These are phyloP conservation scores for Brasilioporus rufonigricans DNA, from an alignment of 768 basidiomycete genomes.

Conservation along the genomic window DNA sequence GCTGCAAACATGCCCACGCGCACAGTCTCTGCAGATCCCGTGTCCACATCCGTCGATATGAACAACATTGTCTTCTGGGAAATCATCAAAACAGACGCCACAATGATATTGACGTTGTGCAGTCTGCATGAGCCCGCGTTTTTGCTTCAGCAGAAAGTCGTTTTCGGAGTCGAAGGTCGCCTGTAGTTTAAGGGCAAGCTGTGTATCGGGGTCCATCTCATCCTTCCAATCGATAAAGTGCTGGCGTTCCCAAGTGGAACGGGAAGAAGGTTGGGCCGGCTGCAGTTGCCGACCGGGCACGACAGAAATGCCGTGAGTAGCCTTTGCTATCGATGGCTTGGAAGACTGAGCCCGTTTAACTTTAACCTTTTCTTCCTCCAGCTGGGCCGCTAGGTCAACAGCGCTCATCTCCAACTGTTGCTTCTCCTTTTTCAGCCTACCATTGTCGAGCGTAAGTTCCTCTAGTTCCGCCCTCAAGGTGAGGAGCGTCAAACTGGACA, in stretches of 20 bases:
- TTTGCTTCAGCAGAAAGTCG: constrained; percentile 32
- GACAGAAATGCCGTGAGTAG: background rate
- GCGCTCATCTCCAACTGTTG: constrained; percentile 29
- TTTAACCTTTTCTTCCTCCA: constrained; percentile 14
- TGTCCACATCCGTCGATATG: constrained; percentile 46
- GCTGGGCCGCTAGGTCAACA: constrained; percentile 7
- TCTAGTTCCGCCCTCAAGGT: constrained; percentile 39
- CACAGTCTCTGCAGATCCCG: constrained; percentile 52
- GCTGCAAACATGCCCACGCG: constrained; percentile 40
- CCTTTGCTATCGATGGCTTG: background rate
- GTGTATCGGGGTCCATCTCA: constrained; percentile 10
- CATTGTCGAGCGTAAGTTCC: constrained; percentile 35
- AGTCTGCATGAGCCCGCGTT: constrained; percentile 24
- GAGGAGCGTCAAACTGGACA: constrained; percentile 50
- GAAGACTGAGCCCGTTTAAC: background rate
- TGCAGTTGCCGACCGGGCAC: background rate
- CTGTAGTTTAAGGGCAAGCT: constrained; percentile 35
- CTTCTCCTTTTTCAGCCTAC: constrained; percentile 17
- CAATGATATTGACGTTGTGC: constrained; percentile 47
- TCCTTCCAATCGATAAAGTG: background rate
- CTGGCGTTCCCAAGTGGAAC: background rate
- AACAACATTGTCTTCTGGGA: constrained; percentile 42
- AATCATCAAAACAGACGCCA: constrained; percentile 53
- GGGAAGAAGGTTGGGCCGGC: background rate
- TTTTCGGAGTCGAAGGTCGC: constrained; percentile 43